A percentile compares a stretch with the other conserved stretches of the same genome.
phyloP scores from a whole-genome alignment of 2,329 filamentous ascomycete genomes.

The Colletotrichum sp. region DNA sequence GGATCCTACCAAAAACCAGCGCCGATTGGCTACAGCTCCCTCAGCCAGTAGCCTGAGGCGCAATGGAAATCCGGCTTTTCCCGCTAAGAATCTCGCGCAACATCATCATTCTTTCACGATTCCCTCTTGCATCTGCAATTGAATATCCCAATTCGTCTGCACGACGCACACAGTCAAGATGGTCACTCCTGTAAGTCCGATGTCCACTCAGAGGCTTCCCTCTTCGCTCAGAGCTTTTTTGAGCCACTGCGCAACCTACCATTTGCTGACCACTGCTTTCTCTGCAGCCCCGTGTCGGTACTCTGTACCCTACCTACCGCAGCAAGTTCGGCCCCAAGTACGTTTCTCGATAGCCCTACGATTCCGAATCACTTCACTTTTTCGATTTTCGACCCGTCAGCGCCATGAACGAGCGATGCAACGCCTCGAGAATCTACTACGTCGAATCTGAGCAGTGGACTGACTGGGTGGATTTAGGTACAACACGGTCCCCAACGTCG shows the following conservation, averaged over 20 bases:
- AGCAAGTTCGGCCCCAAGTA: slow-evolving; percentile 73
- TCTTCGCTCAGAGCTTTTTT: not conserved
- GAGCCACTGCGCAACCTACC: not conserved
- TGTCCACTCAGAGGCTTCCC: not conserved
- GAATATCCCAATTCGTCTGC: slow-evolving; percentile 32
- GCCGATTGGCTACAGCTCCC: slow-evolving; percentile 10
- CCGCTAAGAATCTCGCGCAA: slow-evolving; percentile 23
- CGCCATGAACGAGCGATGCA: not conserved
- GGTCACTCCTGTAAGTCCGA: slow-evolving; percentile 42
- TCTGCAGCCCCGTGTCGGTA: not conserved
- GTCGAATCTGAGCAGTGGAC: slow-evolving; percentile 1
- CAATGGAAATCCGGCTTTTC: slow-evolving; percentile 23
- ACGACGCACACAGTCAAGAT: slow-evolving; percentile 41
- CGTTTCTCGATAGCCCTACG: slow-evolving; percentile 25
- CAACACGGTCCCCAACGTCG: slow-evolving; percentile 60
- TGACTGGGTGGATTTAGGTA: slow-evolving; percentile 53
- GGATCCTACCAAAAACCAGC: not conserved
- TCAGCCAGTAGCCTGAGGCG: slow-evolving; percentile 21
- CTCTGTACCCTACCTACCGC: slow-evolving; percentile 20
- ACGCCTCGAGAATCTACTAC: not conserved
- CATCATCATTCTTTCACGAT: slow-evolving; percentile 15
- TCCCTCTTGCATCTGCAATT: slow-evolving; percentile 37
- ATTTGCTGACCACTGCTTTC: not conserved
- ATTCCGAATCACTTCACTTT: not conserved
- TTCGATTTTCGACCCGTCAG: not conserved